phyloP scores from a whole-genome alignment of 148 eudicot genomes.

The Silene latifolia region DNA sequence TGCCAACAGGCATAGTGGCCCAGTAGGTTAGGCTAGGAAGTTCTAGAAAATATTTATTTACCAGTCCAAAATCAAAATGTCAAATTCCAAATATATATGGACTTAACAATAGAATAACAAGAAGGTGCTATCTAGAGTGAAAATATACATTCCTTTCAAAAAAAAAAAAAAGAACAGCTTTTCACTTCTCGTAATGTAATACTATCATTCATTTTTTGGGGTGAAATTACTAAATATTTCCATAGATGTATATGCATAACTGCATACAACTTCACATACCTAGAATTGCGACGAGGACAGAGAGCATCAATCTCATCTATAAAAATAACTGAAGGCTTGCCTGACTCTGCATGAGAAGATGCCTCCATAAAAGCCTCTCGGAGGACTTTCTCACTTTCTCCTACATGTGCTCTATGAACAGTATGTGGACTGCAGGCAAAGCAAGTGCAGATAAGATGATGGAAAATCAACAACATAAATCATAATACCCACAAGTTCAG shows the following conservation, averaged over 20 bases:
- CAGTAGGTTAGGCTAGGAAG: background rate
- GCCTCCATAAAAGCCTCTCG: slow-evolving; percentile 91
- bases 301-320: slow-evolving; percentile 94
- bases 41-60: background rate
- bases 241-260: background rate
- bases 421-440: slow-evolving; percentile 74
- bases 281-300: slow-evolving; percentile 82
- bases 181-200: no score
- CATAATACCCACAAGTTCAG: background rate
- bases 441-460: slow-evolving; percentile 14
- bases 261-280: slow-evolving; percentile 35
- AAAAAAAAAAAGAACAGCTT: no score
- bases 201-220: no score
- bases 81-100: no score
- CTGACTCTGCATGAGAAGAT: slow-evolving; percentile 54
- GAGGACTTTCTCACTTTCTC: slow-evolving; percentile 86
- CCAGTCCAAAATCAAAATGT: no score
- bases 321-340: slow-evolving; percentile 83
- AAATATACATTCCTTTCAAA: no score
- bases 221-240: background rate
- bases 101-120: no score
- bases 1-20: background rate
- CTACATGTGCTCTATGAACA: slow-evolving; percentile 77
- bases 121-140: no score
- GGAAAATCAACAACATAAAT: background rate